Evolutionary conservation across 1,284 basidiomycete species (phyloP), one percentile per base, ranked within the genome.

Genomic region (Melampsora allii-populina): DNA sequence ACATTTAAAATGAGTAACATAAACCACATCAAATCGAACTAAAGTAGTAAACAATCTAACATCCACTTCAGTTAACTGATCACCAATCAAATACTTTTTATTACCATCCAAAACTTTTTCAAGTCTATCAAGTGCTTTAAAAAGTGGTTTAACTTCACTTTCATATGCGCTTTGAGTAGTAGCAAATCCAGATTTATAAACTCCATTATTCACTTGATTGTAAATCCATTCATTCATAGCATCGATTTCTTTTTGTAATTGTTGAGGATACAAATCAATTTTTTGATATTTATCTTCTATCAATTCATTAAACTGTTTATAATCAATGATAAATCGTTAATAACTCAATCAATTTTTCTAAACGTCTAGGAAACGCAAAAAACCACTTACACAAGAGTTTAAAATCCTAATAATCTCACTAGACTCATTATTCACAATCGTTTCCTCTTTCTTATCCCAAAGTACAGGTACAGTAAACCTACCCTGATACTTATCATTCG

Each of bases 1-100:
- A 84, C 92, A 95, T 82, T 97, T 97, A 86, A 98, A 97, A 82
- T 93, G 91, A 0, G 88, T 88, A 68, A 90, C 86, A 83, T 98
- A 98, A 42, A 92, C 94, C 0, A 90, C 89, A 79, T 95, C 92
- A 66, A 77, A 76, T 81, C 91, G 79, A 76, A 95, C 88, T 72
- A 94, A 89, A 4, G 94, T 97, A 27, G 77, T 77, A 75, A 77
- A 77, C 17, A 77, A 64, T 77, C 81, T 78, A 69, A 95, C 84
- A 80, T 97, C 94, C 3, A 93, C 94, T 82, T 98, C 95, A 0
- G 93, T 96, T 64, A 98, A 85, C 66, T 79, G 85, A 77, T 87
- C 85, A 17, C 92, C 93, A 69, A 96, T 84, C 75, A 97, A 85
- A 82, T 89, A 97, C 63, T 91, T 87, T 80, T 91, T 89, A 29